phyloP scores from a whole-genome alignment of 2,329 filamentous ascomycete genomes.

The Fusarium newnesense region DNA sequence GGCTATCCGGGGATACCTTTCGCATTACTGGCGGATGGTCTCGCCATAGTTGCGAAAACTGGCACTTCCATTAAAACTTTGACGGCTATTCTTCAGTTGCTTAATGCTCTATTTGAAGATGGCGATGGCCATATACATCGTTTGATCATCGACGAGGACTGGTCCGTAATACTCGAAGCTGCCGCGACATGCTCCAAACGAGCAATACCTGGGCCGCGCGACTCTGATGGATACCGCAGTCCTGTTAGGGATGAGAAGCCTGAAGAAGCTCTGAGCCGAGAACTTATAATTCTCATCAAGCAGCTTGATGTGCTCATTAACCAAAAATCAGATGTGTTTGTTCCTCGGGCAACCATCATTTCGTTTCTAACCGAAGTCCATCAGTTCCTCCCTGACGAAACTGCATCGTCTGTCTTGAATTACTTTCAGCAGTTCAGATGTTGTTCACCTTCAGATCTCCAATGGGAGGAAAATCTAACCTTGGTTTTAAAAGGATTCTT shows the following conservation, averaged over 20 bases:
- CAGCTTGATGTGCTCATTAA: slow-evolving; percentile 61
- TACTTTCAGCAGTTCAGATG: slow-evolving; percentile 76
- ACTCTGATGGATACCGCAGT: slow-evolving; percentile 40
- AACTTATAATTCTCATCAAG: slow-evolving; percentile 58
- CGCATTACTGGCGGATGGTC: slow-evolving; percentile 66
- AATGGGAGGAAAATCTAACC: slow-evolving; percentile 73
- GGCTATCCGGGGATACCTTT: slow-evolving; percentile 70
- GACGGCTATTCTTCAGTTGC: slow-evolving; percentile 60
- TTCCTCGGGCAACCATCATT: slow-evolving; percentile 74
- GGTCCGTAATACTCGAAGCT: slow-evolving; percentile 69
- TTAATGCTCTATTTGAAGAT: slow-evolving; percentile 66
- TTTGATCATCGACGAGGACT: slow-evolving; percentile 72
- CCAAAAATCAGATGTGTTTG: slow-evolving; percentile 61
- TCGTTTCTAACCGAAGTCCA: slow-evolving; percentile 73
- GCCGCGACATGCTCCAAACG: slow-evolving; percentile 63
- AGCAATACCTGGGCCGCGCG: slow-evolving; percentile 37
- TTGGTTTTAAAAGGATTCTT: slow-evolving; percentile 72
- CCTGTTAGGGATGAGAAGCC: slow-evolving; percentile 43
- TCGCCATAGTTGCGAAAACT: slow-evolving; percentile 61
- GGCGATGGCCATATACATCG: slow-evolving; percentile 63
- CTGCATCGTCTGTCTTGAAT: slow-evolving; percentile 71
- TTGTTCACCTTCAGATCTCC: slow-evolving; percentile 75
- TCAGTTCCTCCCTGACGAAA: slow-evolving; percentile 70
- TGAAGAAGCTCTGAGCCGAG: slow-evolving; percentile 53
- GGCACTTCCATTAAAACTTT: slow-evolving; percentile 58